Percentiles rank a stretch among this genome's conserved stretches.
Evolutionary conservation across 2,329 filamentous ascomycete species (phyloP).

Genomic region (Metarhizium robertsii): DNA sequence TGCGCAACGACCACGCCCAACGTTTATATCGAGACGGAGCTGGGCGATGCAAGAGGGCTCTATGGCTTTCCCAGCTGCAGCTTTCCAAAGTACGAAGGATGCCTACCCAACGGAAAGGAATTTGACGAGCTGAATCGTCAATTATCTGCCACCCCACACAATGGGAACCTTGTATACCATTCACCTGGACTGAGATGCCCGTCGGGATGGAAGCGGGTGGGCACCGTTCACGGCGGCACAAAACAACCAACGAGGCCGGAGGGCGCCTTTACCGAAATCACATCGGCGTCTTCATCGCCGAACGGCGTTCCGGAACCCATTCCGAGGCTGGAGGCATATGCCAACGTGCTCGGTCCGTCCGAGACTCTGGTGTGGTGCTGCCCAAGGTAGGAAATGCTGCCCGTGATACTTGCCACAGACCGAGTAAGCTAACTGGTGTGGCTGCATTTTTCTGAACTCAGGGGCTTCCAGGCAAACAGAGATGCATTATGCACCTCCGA

Average conservation of each 20-base stretch:
- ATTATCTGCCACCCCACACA: not conserved
- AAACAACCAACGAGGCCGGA: not conserved
- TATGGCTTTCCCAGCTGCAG: constrained; percentile 8
- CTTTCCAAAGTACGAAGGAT: constrained; percentile 6
- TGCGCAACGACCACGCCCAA: constrained; percentile 12
- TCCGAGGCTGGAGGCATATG: not conserved
- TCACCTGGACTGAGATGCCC: constrained; percentile 17
- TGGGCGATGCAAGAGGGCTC: not conserved
- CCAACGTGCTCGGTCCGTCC: constrained; percentile 6
- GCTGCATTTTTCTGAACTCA: not conserved
- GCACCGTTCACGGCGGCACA: constrained; percentile 6
- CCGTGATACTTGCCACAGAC: not conserved
- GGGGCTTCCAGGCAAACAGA: constrained; percentile 7
- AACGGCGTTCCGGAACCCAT: not conserved
- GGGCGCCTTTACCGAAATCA: constrained; percentile 9
- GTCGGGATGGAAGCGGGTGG: constrained; percentile 15
- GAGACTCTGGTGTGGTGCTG: constrained; percentile 16
- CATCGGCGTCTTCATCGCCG: not conserved
- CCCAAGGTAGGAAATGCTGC: constrained; percentile 9
- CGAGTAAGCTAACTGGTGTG: not conserved
- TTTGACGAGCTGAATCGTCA: constrained; percentile 6
- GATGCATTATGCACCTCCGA: constrained; percentile 8
- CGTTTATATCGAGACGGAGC: not conserved
- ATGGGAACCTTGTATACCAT: constrained; percentile 11
- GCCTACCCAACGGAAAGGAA: constrained; percentile 12